Evolutionary conservation across 75 land plant species (phyloP).

Genomic region (Picea glauca): DNA sequence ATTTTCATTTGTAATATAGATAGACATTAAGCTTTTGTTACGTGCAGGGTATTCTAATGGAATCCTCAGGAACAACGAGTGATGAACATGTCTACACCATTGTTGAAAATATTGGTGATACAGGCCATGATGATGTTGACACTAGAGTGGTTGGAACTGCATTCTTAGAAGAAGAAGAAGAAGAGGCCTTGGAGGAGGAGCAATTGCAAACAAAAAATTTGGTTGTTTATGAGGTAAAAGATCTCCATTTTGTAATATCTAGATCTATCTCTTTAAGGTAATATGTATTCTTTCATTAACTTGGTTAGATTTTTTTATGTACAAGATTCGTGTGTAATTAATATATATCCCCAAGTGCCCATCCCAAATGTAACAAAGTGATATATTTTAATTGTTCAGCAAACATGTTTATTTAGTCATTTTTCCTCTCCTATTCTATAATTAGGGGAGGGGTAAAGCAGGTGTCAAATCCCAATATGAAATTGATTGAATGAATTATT

Average conservation of each 20-base stretch:
- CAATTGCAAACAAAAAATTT: conserved; percentile 9
- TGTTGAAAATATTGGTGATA: conserved; percentile 3
- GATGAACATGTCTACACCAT: conserved; percentile 6
- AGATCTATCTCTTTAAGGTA: neutral
- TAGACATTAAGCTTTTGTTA: neutral
- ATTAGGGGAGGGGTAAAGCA: no score
- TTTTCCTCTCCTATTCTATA: no score
- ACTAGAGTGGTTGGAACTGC: conserved; percentile 1
- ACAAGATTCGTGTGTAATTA: no score
- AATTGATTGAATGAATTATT: no score
- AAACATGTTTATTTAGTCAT: no score
- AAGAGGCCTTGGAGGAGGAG: conserved; percentile 1
- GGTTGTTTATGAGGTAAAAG: conserved; percentile 4
- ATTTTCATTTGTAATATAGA: neutral
- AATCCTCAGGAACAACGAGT: conserved; percentile 1
- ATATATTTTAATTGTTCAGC: no score
- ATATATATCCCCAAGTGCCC: no score
- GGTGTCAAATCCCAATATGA: no score
- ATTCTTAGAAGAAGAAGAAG: conserved; percentile 5
- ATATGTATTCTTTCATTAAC: no score
- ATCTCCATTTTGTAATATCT: neutral
- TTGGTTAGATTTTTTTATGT: no score
- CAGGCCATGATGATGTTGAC: neutral
- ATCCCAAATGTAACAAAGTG: no score
- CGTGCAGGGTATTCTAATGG: conserved; percentile 3